A percentile compares a stretch with the other conserved stretches of the same genome.
Conservation (phyloP, 169 alveolate species). For the Plasmodium cynomolgi region DNA sequence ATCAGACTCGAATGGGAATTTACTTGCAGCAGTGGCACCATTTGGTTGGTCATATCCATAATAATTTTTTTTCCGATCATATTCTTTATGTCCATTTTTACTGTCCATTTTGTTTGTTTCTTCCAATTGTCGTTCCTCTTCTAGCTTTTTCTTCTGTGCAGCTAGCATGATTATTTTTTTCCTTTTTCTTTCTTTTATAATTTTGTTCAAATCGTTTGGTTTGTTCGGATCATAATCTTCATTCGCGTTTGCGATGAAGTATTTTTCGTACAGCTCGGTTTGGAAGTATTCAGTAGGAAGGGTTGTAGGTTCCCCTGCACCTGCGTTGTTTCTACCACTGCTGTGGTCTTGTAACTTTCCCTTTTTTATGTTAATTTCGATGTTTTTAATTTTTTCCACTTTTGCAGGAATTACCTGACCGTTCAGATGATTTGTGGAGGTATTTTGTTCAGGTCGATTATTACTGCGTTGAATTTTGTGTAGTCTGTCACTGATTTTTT, state of each 20-base stretch:
- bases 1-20: neutral
- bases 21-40: too few relatives aligned
- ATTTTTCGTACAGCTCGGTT: constrained; percentile 59
- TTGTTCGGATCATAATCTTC: constrained; percentile 75
- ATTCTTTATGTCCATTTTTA: constrained; percentile 2
- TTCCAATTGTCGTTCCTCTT: constrained; percentile 22
- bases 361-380: constrained; percentile 13
- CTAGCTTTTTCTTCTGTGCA: constrained; percentile 61
- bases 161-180: constrained; percentile 67
- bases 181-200: constrained; percentile 76
- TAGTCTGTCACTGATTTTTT: constrained; percentile 61
- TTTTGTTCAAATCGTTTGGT: constrained; percentile 74
- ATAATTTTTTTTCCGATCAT: constrained; percentile 16
- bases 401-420: constrained; percentile 5
- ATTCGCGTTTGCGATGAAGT: constrained; percentile 61
- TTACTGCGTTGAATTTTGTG: constrained; percentile 46
- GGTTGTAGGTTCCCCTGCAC: neutral
- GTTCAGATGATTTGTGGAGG: neutral
- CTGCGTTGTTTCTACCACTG: neutral
- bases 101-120: constrained; percentile 13
- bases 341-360: neutral
- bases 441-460: constrained; percentile 1
- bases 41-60: neutral
- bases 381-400: neutral
- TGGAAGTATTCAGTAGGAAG: neutral